Base-by-base conservation (phyloP, 371 early-diverging fungal genomes). In the Entomophthora muscae region DNA sequence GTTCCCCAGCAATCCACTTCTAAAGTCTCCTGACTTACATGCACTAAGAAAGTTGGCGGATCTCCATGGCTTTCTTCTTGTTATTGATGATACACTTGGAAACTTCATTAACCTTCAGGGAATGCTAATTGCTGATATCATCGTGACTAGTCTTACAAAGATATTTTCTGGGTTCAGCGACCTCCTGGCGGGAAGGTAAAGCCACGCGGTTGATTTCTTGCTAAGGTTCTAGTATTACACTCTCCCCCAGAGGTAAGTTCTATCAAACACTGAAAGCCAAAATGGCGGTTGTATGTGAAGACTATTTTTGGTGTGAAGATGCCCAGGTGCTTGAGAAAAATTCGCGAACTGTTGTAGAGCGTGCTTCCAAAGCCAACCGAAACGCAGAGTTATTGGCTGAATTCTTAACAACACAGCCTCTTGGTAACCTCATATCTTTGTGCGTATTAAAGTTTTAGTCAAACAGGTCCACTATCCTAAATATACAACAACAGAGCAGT, bases 71-170 rank as follows among this genome's bases (percentile, higher is more conserved):
- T 89, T 86, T 69, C 71, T 89, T 53, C 71, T 95, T 32, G 83
- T 95, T 26, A 80, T 97, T 17, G 98, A 97, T 69, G 96, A 95
- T 72, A 94, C 97, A 0, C 78, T 97, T 32, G 95, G 93, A 57
- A 90, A 87, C 74, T 90, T 93, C 75, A 82, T 83, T 57, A 95
- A 95, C 67, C 83, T 93, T 23, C 70, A 74, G 31, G 88, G 84
- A 1, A 75, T 91, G 21, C 72, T 75, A 63, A 82, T 77, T 75
- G 90, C 90, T 0, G 95, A 96, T 70, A 76, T 92, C 29, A 84
- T 93, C 1, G 96, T 93, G 3, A 85, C 92, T 24, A 91, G 92
- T 67, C 70, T 97, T 64, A 93, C 97, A 22, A 96, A 96, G 75
- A 75, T 91, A 54, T 94, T 95, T 68, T 85, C 86, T 63, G 97